A percentile compares a stretch with the other conserved stretches of the same genome.
These are phyloP conservation scores for Calycina herbarum DNA, from an alignment of 2,329 filamentous ascomycete species.

Conservation along the genomic window DNA sequence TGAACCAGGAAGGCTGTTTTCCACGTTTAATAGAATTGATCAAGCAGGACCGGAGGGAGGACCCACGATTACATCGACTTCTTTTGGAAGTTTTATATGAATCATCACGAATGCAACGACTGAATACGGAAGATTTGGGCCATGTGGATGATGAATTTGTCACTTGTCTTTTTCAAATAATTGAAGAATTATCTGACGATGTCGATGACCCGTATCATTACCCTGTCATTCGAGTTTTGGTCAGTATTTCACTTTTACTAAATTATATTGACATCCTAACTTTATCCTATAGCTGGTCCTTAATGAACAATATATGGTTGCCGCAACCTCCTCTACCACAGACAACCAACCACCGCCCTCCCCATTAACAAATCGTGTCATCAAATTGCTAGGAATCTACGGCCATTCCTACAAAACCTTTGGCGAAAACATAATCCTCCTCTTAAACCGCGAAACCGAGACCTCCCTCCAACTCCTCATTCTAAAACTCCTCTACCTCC, in stretches of 20 bases:
- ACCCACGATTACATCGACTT: constrained; percentile 73
- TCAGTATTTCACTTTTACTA: constrained; percentile 46
- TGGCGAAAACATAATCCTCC: constrained; percentile 93
- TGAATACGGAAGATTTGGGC: constrained; percentile 73
- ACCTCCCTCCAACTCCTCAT: constrained; percentile 95
- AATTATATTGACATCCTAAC: background rate
- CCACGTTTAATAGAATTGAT: constrained; percentile 80
- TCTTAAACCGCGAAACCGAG: constrained; percentile 92
- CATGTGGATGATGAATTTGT: constrained; percentile 82
- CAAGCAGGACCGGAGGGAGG: constrained; percentile 59
- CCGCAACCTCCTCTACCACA: constrained; percentile 50
- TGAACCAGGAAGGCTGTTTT: constrained; percentile 86
- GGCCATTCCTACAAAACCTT: constrained; percentile 87
- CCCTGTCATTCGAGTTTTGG: constrained; percentile 87
- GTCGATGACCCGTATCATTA: constrained; percentile 93
- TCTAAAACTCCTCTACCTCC: constrained; percentile 88
- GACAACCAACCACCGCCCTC: constrained; percentile 35
- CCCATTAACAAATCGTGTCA: constrained; percentile 83
- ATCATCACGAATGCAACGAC: constrained; percentile 87
- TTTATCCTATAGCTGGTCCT: constrained; percentile 70
- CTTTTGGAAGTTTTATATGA: constrained; percentile 91
- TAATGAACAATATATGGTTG: constrained; percentile 98
- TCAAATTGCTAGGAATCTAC: constrained; percentile 83
- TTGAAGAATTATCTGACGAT: constrained; percentile 85
- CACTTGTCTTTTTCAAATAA: constrained; percentile 78